These are phyloP conservation scores for Pleurotus eryngii DNA, from an alignment of 768 basidiomycete genomes.

Conservation along the genomic window DNA sequence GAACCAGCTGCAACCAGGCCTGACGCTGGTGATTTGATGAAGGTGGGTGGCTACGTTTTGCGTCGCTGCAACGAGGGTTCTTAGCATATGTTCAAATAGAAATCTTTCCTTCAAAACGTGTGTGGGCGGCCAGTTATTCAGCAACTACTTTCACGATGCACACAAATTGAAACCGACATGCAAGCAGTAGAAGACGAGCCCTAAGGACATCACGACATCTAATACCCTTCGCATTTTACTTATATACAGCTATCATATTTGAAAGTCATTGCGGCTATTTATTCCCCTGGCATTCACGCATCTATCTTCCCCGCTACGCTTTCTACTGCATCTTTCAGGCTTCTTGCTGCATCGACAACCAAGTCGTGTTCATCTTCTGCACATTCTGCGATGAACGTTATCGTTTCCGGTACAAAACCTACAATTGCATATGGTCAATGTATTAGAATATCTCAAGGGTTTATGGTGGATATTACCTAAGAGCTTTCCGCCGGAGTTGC, in stretches of 20 bases:
- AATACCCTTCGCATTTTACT: constrained; percentile 5
- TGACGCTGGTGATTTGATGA: constrained; percentile 50
- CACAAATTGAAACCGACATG: constrained; percentile 54
- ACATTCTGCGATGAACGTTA: constrained; percentile 84
- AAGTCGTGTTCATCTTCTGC: constrained; percentile 85
- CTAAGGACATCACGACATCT: constrained; percentile 10
- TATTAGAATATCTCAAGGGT: not conserved
- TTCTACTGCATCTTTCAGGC: constrained; percentile 70
- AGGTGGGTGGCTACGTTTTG: constrained; percentile 38
- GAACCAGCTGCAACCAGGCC: constrained; percentile 56
- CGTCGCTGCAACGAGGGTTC: no score
- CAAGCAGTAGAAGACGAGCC: constrained; percentile 21
- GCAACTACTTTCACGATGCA: constrained; percentile 64
- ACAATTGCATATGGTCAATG: not conserved
- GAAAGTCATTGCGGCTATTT: constrained; percentile 9
- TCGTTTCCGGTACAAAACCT: constrained; percentile 80
- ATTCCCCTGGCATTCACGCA: constrained; percentile 29
- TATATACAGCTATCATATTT: constrained; percentile 7
- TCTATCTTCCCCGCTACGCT: constrained; percentile 63
- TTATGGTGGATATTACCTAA: constrained; percentile 45
- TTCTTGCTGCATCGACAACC: constrained; percentile 68
- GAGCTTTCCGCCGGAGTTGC: constrained; percentile 67
- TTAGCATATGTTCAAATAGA: constrained; percentile 31
- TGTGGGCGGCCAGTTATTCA: constrained; percentile 67
- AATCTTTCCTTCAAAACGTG: constrained; percentile 61